Base-by-base conservation (phyloP, 2,329 filamentous ascomycete species). In the Cladosporium sp. region DNA sequence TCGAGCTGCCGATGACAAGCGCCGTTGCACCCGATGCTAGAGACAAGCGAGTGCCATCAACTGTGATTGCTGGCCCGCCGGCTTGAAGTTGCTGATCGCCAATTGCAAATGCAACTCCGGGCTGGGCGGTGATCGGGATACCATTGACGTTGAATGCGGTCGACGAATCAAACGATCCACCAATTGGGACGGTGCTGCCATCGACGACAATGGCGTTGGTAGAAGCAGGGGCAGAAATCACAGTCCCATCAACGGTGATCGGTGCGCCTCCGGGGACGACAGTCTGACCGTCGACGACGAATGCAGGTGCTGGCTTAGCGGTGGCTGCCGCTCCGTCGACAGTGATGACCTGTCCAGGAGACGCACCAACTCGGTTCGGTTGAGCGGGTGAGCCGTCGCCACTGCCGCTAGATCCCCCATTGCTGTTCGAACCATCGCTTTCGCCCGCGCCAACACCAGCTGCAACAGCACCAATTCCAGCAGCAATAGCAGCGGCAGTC, bases 1-100 rank as follows among this genome's bases (percentile, higher is more conserved):
- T 61, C 7, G 56, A 58, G 18, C 65, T 65, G 47, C 66, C 65
- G 13, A 66, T 51, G 15, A 71, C 56, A 3, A 72, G 54, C 6
- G 66, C 69, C 19, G 64, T 65, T 12, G 61, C 70, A 24, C 66
- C 71, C 17, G 67, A 63, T 18, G 58, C 57, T 2, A 68, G 43
- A 3, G 60, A 62, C 4, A 66, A 30, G 1, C 51, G 61, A 5
- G 64, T 71, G 8, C 65, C 70, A 38, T 64, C 66, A 3, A 73
- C 58, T 2, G 63, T 66, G 22, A 72, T 59, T 2, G 65, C 55
- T 5, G 64, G 52, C 2, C 62, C 67, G 43, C 68, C 69, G 34
- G 68, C 62, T 37, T 55, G 56, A 5, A 73, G 55, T 6, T 64
- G 70, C 20, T 69, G 63, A 6, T 64, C 60, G 9, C 61, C 68